Percentiles rank a stretch among this genome's conserved stretches.
Conservation (phyloP, 495 filamentous ascomycete species). For the Penicillium tannophilum region DNA sequence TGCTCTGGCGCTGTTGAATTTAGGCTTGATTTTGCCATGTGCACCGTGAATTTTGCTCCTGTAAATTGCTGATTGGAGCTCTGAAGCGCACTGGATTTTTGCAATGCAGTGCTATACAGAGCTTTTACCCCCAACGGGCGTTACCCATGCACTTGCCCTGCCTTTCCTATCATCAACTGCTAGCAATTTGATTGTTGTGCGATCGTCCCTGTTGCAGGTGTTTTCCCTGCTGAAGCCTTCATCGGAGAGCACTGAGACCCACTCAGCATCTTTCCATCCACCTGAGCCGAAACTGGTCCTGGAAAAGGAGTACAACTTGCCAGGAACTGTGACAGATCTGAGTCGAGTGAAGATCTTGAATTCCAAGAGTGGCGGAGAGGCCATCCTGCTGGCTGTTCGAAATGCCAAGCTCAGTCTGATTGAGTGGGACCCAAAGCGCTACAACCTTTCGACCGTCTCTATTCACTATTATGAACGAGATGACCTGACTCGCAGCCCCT, state of each 20-base stretch:
- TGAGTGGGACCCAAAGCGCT: slow-evolving; percentile 86
- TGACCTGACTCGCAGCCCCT: slow-evolving; percentile 75
- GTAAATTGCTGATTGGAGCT: slow-evolving; percentile 6
- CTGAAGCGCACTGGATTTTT: not conserved
- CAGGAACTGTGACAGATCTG: slow-evolving; percentile 81
- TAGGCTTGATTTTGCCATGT: not conserved
- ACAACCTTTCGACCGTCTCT: slow-evolving; percentile 80
- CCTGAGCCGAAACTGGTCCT: slow-evolving; percentile 76
- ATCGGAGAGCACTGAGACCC: slow-evolving; percentile 53
- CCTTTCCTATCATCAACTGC: slow-evolving; percentile 74
- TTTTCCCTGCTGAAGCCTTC: slow-evolving; percentile 54
- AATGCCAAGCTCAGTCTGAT: slow-evolving; percentile 92
- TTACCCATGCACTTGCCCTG: slow-evolving; percentile 81
- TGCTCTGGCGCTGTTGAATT: not conserved
- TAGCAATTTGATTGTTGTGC: slow-evolving; percentile 84
- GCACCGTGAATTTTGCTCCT: not conserved
- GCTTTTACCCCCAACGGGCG: slow-evolving; percentile 86
- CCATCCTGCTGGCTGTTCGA: slow-evolving; percentile 78
- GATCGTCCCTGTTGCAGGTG: slow-evolving; percentile 88
- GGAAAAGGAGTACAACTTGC: slow-evolving; percentile 76
- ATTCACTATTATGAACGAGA: slow-evolving; percentile 98
- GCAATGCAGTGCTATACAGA: slow-evolving; percentile 85
- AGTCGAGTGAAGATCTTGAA: slow-evolving; percentile 69
- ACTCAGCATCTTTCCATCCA: slow-evolving; percentile 28
- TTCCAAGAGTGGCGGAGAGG: slow-evolving; percentile 78